Conservation (phyloP, 768 basidiomycete genomes). For the Cystofilobasidium capitatum region DNA sequence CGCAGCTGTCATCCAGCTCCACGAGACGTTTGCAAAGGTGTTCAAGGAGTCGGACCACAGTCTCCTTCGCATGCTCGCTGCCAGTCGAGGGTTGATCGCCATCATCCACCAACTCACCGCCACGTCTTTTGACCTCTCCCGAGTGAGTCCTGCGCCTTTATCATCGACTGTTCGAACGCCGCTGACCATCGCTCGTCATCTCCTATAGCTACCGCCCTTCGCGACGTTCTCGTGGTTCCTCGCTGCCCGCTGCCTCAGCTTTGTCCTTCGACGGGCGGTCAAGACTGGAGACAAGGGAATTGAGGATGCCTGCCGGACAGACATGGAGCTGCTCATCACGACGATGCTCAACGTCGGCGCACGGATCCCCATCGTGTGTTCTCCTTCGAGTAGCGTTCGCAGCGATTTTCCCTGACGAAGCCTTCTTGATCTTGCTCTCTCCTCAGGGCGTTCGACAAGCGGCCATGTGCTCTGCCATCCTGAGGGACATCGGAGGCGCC, state of each 20-base stretch:
- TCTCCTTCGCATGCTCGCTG: slow-evolving; percentile 57
- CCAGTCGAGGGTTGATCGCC: slow-evolving; percentile 58
- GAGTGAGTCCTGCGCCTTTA: slow-evolving; percentile 56
- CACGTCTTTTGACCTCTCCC: slow-evolving; percentile 62
- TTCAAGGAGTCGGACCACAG: slow-evolving; percentile 54
- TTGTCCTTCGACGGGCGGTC: slow-evolving; percentile 57
- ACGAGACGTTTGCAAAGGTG: slow-evolving; percentile 65
- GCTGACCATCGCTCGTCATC: not conserved
- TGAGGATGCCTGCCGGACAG: slow-evolving; percentile 51
- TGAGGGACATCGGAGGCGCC: not conserved
- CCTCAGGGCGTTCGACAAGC: not conserved
- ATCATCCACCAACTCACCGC: slow-evolving; percentile 57
- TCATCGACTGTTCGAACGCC: slow-evolving; percentile 45
- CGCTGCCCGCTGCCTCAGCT: slow-evolving; percentile 55
- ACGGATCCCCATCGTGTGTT: too few species aligned
- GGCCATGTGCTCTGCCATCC: not conserved
- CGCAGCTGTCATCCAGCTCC: slow-evolving; percentile 54
- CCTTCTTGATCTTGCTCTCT: not conserved
- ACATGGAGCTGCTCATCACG: slow-evolving; percentile 48
- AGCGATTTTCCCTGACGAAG: not conserved
- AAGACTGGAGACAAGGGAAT: slow-evolving; percentile 53
- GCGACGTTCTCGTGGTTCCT: slow-evolving; percentile 59
- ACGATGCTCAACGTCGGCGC: not conserved
- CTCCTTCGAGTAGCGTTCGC: not conserved
- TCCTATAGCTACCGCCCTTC: slow-evolving; percentile 5